A percentile compares a stretch with the other conserved stretches of the same genome.
Evolutionary conservation across 345 rosid species (phyloP).

Genomic region (Eucalyptus sp.): DNA sequence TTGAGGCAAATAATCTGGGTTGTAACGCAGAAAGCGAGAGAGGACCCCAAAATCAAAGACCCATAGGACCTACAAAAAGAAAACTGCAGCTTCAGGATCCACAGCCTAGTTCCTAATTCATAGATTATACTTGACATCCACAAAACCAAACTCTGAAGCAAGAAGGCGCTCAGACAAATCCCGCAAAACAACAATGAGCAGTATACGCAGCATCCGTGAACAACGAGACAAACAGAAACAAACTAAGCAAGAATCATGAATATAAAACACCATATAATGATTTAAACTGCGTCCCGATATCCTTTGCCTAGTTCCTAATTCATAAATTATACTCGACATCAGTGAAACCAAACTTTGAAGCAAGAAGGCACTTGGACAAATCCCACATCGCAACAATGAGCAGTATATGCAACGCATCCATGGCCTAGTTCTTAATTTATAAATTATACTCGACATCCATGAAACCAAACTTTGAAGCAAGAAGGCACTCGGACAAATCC

Average conservation of each 20-base stretch:
- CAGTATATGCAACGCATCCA: neutral
- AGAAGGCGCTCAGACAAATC: neutral
- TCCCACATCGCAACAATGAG: neutral
- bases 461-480: neutral
- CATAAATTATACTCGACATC: neutral
- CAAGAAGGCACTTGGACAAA: neutral
- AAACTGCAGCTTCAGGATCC: neutral
- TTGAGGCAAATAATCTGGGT: neutral
- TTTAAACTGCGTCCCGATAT: neutral
- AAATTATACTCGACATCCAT: neutral
- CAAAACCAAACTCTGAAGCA: neutral
- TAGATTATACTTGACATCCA: neutral
- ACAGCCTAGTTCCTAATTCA: neutral
- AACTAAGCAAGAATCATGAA: neutral
- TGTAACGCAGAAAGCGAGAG: fast-evolving
- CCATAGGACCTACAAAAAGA: neutral
- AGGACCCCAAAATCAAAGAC: neutral
- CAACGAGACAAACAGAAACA: neutral
- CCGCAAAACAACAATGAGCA: neutral
- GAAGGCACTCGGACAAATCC: neutral
- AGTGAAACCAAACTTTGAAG: neutral
- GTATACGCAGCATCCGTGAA: neutral
- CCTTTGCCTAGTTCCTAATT: neutral
- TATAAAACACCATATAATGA: no score
- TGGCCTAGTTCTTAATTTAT: neutral